phyloP scores from a whole-genome alignment of 192 early-diverging fungal genomes.

The Podila epicladia region DNA sequence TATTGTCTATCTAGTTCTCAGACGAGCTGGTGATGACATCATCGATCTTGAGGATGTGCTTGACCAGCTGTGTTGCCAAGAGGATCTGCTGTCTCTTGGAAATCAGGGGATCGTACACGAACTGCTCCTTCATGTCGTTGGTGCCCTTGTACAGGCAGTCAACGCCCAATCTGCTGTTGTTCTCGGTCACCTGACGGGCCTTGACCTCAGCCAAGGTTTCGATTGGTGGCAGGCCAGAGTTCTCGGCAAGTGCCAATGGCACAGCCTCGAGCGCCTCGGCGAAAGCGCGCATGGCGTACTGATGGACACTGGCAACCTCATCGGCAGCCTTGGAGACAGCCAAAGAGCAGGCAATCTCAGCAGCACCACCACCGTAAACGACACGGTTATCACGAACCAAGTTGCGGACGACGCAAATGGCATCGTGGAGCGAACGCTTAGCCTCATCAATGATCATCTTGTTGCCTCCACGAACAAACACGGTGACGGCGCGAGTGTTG shows the following conservation, averaged over 20 bases:
- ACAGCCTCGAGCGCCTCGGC: conserved; percentile 95
- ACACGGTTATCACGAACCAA: conserved; percentile 97
- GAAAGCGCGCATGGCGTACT: conserved; percentile 99
- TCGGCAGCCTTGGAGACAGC: conserved; percentile 94
- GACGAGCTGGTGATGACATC: conserved; percentile 63
- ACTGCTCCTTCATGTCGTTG: conserved; percentile 97
- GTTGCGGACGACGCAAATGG: conserved; percentile 99
- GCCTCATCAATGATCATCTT: conserved; percentile 99
- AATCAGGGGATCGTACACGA: conserved; percentile 99
- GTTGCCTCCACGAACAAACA: conserved; percentile 98
- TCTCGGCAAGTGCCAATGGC: conserved; percentile 94
- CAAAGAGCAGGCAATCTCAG: conserved; percentile 96
- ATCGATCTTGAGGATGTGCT: conserved; percentile 98
- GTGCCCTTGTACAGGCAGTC: conserved; percentile 95
- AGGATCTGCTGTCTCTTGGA: conserved; percentile 99
- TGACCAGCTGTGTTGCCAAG: conserved; percentile 98
- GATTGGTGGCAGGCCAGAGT: conserved; percentile 97
- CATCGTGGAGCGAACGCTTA: conserved; percentile 97
- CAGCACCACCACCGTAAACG: conserved; percentile 99
- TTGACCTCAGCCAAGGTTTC: conserved; percentile 97
- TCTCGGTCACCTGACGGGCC: conserved; percentile 89
- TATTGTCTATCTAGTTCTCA: conserved; percentile 9
- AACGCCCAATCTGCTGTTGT: conserved; percentile 90
- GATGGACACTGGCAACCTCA: conserved; percentile 80
- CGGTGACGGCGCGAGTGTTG: conserved; percentile 96